Base-by-base conservation (phyloP, 2,329 filamentous ascomycete genomes). In the Aspergillus sp. region DNA sequence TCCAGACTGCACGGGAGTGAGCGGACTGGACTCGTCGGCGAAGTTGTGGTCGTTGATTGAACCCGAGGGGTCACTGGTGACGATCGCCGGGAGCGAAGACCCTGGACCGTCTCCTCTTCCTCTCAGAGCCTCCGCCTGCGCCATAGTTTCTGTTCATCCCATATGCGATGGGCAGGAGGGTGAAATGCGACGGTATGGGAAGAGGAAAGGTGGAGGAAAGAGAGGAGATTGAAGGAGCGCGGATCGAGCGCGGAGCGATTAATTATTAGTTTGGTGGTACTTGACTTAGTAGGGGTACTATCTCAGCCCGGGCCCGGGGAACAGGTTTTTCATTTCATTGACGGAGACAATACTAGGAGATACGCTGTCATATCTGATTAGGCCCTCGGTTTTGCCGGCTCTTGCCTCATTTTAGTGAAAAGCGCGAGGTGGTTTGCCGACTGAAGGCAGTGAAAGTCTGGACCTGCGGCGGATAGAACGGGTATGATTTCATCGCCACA, bases 41-140 rank as follows among this genome's bases (percentile, higher is more conserved):
- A 53, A 51, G 57, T 55, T 59, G 37, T 46, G 44, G 53, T 57
- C 37, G 45, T 54, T 55, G 47, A 63, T 59, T 47, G 63, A 62
- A 45, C 62, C 59, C 44, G 53, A 61, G 25, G 64, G 63, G 52
- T 56, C 55, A 55, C 62, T 61, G 58, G 67, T 70, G 51, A 64
- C 54, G 57, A 65, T 66, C 41, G 65, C 61, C 62, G 69, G 65
- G 49, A 66, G 63, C 53, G 54, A 59, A 51, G 59, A 60, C 37
- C 59, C 55, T 53, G 52, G 58, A 57, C 51, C 61, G 45, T 67
- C 63, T 55, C 59, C 65, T 55, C 58, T 64, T 61, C 60, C 65
- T 56, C 59, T 65, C 62, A 61, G 67, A 66, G 61, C 70, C 69
- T 72, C 70, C 66, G 67, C 70, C 69, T 72, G 69, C 67, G 66